Base-by-base conservation (phyloP, 2,329 filamentous ascomycete genomes). In the Calonectria naviculata region DNA sequence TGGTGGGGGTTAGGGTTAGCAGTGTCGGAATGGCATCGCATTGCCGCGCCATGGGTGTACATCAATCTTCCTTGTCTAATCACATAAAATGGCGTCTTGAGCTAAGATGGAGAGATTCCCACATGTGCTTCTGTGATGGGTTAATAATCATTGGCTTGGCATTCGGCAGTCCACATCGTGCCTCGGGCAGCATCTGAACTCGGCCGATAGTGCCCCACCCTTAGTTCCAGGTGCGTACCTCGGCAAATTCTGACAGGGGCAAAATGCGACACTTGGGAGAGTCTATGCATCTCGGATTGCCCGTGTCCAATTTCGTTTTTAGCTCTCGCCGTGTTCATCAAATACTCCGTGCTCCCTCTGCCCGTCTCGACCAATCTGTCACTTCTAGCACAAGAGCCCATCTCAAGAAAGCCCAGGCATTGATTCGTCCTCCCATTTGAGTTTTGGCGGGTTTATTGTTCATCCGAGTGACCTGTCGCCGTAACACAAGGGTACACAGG, bases 161-260 rank as follows among this genome's bases (percentile, higher is more conserved):
- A 58, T 28, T 58, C 52, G 52, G 52, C 52, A 58, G 52, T 38
- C 21, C 9, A 19, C 31, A 58, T 38, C 31, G 34, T 58, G 52
- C 52, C 52, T 58, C 52, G 52, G 52, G 52, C 52, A 21, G 34
- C 52, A 58, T 58, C 21, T 38, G 31, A 58, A 58, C 52, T 58
- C 52, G 52, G 52, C 52, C 34, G 52, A 58, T 34, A 26, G 21
- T 38, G 52, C 52, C 31, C 52, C 52, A 58, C 52, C 4, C 52
- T 17, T 13, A 21, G 17, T 15, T 38, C 10, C 52, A 26, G 15
- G 52, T 58, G 31, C 17, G 52, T 26, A 58, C 52, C 52, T 58
- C 52, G 52, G 52, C 52, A 58, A 58, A 58, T 38, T 38, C 52
- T 38, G n/a, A 58, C 52, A 58, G 52, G 52, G 52, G 52, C 52